Evolutionary conservation across 805 yeast species (phyloP).

Genomic region (Pichia pseudocactophila): DNA sequence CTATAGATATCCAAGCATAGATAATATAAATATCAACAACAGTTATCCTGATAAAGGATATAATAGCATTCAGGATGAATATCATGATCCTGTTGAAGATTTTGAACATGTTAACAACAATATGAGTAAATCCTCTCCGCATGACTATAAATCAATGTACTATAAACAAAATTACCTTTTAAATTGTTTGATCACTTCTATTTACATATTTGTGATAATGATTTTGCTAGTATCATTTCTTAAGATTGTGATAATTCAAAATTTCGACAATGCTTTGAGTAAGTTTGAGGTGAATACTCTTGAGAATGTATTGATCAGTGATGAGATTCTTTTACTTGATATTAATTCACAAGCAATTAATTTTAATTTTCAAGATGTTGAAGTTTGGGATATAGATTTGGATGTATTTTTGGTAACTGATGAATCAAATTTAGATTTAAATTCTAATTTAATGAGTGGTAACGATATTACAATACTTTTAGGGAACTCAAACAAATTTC

Average conservation of each 20-base stretch:
- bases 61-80: slow-evolving; percentile 1
- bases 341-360: slow-evolving; percentile 21
- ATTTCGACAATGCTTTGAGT: slow-evolving; percentile 21
- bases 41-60: neutral
- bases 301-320: slow-evolving; percentile 25
- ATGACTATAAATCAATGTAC: slow-evolving; percentile 25
- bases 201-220: slow-evolving; percentile 13
- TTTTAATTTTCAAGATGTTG: slow-evolving; percentile 25
- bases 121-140: slow-evolving; percentile 24
- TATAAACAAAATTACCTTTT: slow-evolving; percentile 19
- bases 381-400: slow-evolving; percentile 25
- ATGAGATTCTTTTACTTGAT: slow-evolving; percentile 26
- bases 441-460: neutral
- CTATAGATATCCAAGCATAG: slow-evolving; percentile 3
- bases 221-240: slow-evolving; percentile 6
- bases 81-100: slow-evolving; percentile 7
- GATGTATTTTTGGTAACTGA: slow-evolving; percentile 27
- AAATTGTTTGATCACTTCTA: slow-evolving; percentile 12
- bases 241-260: slow-evolving; percentile 20
- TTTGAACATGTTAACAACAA: neutral
- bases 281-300: slow-evolving; percentile 19
- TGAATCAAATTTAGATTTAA: slow-evolving; percentile 6
- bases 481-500: slow-evolving; percentile 24
- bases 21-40: neutral
- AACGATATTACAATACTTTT: slow-evolving; percentile 25